Percentiles rank a stretch among this genome's conserved stretches.
Conservation (phyloP, 2,329 filamentous ascomycete genomes). For the Aspergillus sp. region DNA sequence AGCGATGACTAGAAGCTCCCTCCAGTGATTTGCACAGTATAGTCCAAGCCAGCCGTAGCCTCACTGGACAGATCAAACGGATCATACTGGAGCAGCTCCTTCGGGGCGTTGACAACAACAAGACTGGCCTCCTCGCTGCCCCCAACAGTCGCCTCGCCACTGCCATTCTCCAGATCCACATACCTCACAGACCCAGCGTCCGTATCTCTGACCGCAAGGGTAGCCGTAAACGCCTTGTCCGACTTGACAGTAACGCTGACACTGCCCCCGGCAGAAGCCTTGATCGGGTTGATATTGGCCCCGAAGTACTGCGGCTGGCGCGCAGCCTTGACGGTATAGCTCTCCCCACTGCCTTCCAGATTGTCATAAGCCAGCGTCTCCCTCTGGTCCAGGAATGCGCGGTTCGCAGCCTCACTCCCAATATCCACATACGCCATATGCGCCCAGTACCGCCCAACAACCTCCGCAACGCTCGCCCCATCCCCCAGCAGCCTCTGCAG, state of each 20-base stretch:
- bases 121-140: conserved; percentile 9
- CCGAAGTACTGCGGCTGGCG: conserved; percentile 12
- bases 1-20: background rate
- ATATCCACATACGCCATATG: conserved; percentile 15
- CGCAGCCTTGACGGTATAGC: conserved; percentile 5
- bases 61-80: conserved; percentile 2
- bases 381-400: conserved; percentile 8
- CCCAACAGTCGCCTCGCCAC: background rate
- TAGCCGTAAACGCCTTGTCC: conserved; percentile 1
- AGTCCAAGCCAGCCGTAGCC: conserved; percentile 1
- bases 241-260: conserved; percentile 2
- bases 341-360: background rate
- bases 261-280: background rate
- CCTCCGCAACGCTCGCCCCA: background rate
- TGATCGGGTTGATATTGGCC: conserved; percentile 11
- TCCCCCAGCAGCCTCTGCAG: background rate
- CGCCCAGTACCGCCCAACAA: conserved; percentile 14
- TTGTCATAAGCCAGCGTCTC: conserved; percentile 4
- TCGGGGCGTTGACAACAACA: conserved; percentile 11
- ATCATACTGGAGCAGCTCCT: conserved; percentile 3
- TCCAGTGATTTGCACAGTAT: background rate
- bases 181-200: conserved; percentile 6
- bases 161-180: conserved; percentile 4
- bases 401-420: conserved; percentile 1
- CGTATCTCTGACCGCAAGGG: conserved; percentile 5